These are phyloP conservation scores for Penicillium tannophilum DNA, from an alignment of 495 filamentous ascomycete genomes.

Conservation along the genomic window DNA sequence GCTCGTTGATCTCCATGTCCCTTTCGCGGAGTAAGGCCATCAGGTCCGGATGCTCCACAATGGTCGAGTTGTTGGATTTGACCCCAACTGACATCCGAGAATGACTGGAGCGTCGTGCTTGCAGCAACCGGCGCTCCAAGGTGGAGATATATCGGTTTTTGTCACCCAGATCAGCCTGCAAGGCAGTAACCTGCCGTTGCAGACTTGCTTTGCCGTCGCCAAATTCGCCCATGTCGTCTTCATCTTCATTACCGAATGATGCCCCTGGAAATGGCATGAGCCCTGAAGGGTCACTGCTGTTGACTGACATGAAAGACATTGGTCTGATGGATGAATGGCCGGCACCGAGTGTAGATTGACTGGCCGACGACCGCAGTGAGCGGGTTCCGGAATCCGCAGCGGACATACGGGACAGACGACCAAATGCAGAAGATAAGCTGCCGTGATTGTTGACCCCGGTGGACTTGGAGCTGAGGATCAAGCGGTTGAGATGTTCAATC, in stretches of 20 bases:
- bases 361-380: slow-evolving; percentile 72
- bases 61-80: slow-evolving; percentile 57
- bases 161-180: slow-evolving; percentile 91
- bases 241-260: slow-evolving; percentile 53
- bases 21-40: slow-evolving; percentile 77
- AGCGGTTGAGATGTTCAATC: slow-evolving; percentile 94
- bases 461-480: slow-evolving; percentile 94
- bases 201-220: slow-evolving; percentile 84
- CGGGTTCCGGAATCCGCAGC: slow-evolving; percentile 47
- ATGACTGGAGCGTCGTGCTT: slow-evolving; percentile 89
- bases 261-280: slow-evolving; percentile 37
- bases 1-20: slow-evolving; percentile 89
- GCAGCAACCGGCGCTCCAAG: slow-evolving; percentile 85
- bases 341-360: slow-evolving; percentile 64
- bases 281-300: slow-evolving; percentile 44
- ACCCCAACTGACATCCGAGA: slow-evolving; percentile 75
- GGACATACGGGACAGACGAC: slow-evolving; percentile 67
- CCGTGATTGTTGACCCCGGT: slow-evolving; percentile 83
- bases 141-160: slow-evolving; percentile 97
- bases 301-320: slow-evolving; percentile 64
- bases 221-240: slow-evolving; percentile 80
- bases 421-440: slow-evolving; percentile 71
- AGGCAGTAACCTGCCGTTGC: slow-evolving; percentile 76
- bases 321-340: slow-evolving; percentile 60
- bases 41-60: slow-evolving; percentile 67